Evolutionary conservation across 2,329 filamentous ascomycete species (phyloP).

Genomic region (Nannizziopsis barbatae): DNA sequence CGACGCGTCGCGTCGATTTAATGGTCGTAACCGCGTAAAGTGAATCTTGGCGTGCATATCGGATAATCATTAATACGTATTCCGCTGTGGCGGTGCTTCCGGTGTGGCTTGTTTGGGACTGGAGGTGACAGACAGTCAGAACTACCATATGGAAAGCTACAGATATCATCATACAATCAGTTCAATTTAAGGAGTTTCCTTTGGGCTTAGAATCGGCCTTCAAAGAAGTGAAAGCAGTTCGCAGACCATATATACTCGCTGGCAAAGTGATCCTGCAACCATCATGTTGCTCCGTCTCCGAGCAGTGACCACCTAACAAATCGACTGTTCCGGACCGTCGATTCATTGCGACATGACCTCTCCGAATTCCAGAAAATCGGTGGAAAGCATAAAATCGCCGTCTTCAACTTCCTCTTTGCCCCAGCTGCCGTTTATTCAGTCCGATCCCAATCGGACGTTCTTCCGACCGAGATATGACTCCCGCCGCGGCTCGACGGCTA

Average conservation of each 20-base stretch:
- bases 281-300: slow-evolving; percentile 7
- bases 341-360: slow-evolving; percentile 47
- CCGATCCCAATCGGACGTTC: slow-evolving; percentile 28
- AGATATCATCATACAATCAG: background rate
- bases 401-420: slow-evolving; percentile 43
- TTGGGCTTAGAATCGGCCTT: no score
- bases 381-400: slow-evolving; percentile 51
- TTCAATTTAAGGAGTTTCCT: background rate
- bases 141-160: background rate
- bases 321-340: slow-evolving; percentile 1
- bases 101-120: slow-evolving; percentile 1
- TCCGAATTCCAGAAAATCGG: slow-evolving; percentile 51
- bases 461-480: slow-evolving; percentile 27
- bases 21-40: slow-evolving; percentile 30
- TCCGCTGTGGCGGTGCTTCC: background rate
- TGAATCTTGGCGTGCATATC: slow-evolving; percentile 21
- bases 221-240: no score
- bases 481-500: slow-evolving; percentile 70
- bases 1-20: slow-evolving; percentile 22
- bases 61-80: slow-evolving; percentile 4
- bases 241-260: background rate
- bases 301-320: slow-evolving; percentile 8
- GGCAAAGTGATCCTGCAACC: background rate
- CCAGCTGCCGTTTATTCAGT: slow-evolving; percentile 33
- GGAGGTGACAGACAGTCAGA: background rate